A percentile compares a stretch with the other conserved stretches of the same genome.
These are phyloP conservation scores for Boletellus sp. DNA, from an alignment of 1,284 basidiomycete genomes.

Conservation along the genomic window DNA sequence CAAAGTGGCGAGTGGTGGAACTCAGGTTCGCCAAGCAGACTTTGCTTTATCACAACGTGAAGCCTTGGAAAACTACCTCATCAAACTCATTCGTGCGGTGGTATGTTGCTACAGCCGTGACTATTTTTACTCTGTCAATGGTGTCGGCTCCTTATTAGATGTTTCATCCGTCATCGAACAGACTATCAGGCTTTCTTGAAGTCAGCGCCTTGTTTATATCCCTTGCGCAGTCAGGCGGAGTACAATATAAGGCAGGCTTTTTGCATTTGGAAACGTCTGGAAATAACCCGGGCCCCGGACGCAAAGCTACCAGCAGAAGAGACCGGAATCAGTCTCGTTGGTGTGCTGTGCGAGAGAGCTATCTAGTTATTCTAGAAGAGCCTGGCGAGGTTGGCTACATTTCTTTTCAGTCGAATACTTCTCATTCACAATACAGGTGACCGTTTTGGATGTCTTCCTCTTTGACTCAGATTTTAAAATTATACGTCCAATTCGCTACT, in stretches of 20 bases:
- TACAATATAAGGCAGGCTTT: slow-evolving; percentile 88
- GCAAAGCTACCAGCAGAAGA: slow-evolving; percentile 63
- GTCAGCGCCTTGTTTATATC: slow-evolving; percentile 86
- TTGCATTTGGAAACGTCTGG: slow-evolving; percentile 56
- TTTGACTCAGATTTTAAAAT: slow-evolving; percentile 90
- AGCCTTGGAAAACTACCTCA: slow-evolving; percentile 84
- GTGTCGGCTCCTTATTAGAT: slow-evolving; percentile 55
- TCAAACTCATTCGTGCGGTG: slow-evolving; percentile 85
- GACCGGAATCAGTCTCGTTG: slow-evolving; percentile 77
- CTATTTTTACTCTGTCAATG: slow-evolving; percentile 1
- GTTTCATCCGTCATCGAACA: slow-evolving; percentile 93
- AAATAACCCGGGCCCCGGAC: slow-evolving; percentile 54
- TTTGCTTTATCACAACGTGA: slow-evolving; percentile 81
- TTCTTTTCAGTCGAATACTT: slow-evolving; percentile 1
- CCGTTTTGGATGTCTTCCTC: slow-evolving; percentile 91
- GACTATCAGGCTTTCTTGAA: slow-evolving; percentile 92
- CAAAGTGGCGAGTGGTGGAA: slow-evolving; percentile 50
- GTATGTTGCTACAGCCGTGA: slow-evolving; percentile 39
- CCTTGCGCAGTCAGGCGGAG: slow-evolving; percentile 80
- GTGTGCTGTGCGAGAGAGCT: slow-evolving; percentile 94
- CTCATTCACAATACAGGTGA: slow-evolving; percentile 44
- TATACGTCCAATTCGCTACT: slow-evolving; percentile 72
- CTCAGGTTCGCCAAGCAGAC: slow-evolving; percentile 59
- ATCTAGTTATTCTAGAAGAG: slow-evolving; percentile 84
- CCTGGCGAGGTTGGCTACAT: slow-evolving; percentile 70